Evolutionary conservation across 345 rosid genomes (phyloP).

Genomic region (Noccaea caerulescens): DNA sequence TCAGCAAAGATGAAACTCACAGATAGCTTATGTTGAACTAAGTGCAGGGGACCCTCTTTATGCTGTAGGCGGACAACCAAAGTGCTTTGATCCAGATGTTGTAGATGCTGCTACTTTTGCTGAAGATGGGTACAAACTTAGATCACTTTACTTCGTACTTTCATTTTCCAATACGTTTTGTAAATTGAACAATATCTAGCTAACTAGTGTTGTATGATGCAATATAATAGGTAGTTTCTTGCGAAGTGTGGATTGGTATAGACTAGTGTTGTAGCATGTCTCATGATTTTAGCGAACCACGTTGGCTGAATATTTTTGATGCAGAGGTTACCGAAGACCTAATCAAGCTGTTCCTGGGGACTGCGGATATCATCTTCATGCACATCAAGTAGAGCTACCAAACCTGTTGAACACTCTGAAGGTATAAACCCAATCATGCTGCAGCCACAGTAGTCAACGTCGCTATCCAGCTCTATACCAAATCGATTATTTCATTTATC

Average conservation of each 20-base stretch:
- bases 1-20: slow-evolving; percentile 21
- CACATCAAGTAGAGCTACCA: slow-evolving; percentile 61
- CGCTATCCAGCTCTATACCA: slow-evolving; percentile 6
- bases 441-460: background rate
- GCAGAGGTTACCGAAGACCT: slow-evolving; percentile 77
- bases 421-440: slow-evolving; percentile 47
- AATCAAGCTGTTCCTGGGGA: slow-evolving; percentile 80
- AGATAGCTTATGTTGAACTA: slow-evolving; percentile 14
- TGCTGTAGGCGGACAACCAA: slow-evolving; percentile 72
- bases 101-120: slow-evolving; percentile 56
- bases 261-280: background rate
- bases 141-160: slow-evolving; percentile 3
- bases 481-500: background rate
- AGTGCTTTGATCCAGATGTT: slow-evolving; percentile 49
- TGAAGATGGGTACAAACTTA: slow-evolving; percentile 64
- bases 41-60: slow-evolving; percentile 81
- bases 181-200: background rate
- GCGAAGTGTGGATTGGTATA: slow-evolving; percentile 3
- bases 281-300: background rate
- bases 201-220: background rate
- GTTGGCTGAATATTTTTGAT: slow-evolving; percentile 17
- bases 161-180: background rate
- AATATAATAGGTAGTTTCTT: slow-evolving; percentile 1
- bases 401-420: slow-evolving; percentile 58
- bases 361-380: slow-evolving; percentile 85